Evolutionary conservation across 176 grass and related monocot species (phyloP).

Genomic region (Carex scoparia): DNA sequence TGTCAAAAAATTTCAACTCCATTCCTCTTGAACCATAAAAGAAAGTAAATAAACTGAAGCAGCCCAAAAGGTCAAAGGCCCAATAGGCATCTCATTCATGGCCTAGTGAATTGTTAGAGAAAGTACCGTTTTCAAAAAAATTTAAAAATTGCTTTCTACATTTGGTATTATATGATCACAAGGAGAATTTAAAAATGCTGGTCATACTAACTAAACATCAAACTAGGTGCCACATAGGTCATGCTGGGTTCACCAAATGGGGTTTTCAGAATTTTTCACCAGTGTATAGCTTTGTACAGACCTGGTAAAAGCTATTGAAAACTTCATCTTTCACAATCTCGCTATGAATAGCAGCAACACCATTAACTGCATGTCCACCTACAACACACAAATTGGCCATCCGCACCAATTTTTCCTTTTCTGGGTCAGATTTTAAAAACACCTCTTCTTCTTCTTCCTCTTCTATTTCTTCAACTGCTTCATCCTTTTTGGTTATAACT

Average conservation of each 20-base stretch:
- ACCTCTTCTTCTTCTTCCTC: conserved; percentile 49
- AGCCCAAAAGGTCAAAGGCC: background rate
- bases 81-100: background rate
- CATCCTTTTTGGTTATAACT: conserved; percentile 26
- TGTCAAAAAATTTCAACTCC: too few relatives aligned
- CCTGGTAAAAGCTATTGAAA: conserved; percentile 93
- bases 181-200: background rate
- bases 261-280: background rate
- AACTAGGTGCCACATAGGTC: conserved; percentile 2
- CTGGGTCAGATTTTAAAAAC: conserved; percentile 62
- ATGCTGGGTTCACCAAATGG: background rate
- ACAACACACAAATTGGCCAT: conserved; percentile 99
- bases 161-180: background rate
- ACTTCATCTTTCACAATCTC: conserved; percentile 98
- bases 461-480: conserved; percentile 33
- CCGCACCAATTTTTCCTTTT: conserved; percentile 61
- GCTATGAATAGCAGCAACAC: conserved; percentile 97
- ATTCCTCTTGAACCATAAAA: background rate
- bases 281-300: conserved; percentile 29
- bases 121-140: background rate
- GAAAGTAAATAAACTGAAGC: background rate
- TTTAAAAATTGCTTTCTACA: background rate
- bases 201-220: background rate
- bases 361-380: conserved; percentile 89
- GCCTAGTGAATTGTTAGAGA: background rate